Base-by-base conservation (phyloP, 129 eudicot genomes). In the Deinandra increscens region DNA sequence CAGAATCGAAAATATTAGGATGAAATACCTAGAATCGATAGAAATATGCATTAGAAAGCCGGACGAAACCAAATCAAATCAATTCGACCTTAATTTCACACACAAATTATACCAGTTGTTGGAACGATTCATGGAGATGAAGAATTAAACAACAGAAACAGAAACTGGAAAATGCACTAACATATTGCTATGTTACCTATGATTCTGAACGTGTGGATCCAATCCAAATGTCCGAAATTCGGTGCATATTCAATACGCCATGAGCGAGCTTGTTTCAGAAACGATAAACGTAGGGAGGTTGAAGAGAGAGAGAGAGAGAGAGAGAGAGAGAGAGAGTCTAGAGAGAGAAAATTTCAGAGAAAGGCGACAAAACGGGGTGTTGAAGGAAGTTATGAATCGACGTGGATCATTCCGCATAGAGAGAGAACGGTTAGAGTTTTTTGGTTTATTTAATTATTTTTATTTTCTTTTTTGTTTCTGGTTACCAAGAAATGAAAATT, bases 231-330 rank as follows among this genome's bases (percentile, higher is more conserved):
- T 18, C 60, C 14, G 61, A 60, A 60, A 72, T 33, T 23, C n/a
- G 4, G 60, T 60, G 49, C 59, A 45, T 66, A 59, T 23, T 45
- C 45, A 33, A 69, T 18, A 36, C n/a, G 65, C 65, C 68, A 26
- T 38, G 29, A 39, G 17, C 31, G 36, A 14, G 69, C 49, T 26
- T 42, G 59, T 29, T 67, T 60, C 43, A 37, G 49, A 75, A 68
- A 36, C 62, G 43, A 45, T 23, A 59, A 59, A 23, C 60, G 61
- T 29, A 77, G 56, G 31, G 31, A 26, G 31, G 31, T 26, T 29
- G 69, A 60, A 14, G 58, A 66, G 73, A 74, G 78, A 75, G 60
- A n/a, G n/a, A n/a, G n/a, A n/a, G n/a, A n/a, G n/a, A n/a, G n/a
- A n/a, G n/a, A n/a, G n/a, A n/a, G 31, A 26, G 60, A 43, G 34